A percentile compares a stretch with the other conserved stretches of the same genome.
Conservation (phyloP, 2,329 filamentous ascomycete species). For the Trichoderma semiorbis region DNA sequence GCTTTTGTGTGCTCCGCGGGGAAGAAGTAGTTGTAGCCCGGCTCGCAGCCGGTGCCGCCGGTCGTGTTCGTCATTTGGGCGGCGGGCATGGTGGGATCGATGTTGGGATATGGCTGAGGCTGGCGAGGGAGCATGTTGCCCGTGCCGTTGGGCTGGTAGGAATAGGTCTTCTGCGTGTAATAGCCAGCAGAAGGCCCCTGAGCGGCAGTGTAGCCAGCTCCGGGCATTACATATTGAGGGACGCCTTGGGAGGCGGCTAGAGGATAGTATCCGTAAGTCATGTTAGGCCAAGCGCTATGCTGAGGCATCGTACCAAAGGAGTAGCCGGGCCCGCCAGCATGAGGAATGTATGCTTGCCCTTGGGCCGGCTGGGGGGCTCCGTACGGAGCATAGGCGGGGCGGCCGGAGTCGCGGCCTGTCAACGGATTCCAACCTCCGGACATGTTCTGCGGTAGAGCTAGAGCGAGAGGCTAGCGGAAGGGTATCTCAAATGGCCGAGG, state of each 20-base stretch:
- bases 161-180: constrained; percentile 27
- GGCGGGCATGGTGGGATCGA: constrained; percentile 47
- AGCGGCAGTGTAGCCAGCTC: not conserved
- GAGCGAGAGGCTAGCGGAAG: not conserved
- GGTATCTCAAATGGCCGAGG: constrained; percentile 21
- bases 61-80: constrained; percentile 55
- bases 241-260: constrained; percentile 21
- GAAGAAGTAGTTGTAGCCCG: constrained; percentile 63
- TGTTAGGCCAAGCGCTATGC: constrained; percentile 23
- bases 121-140: constrained; percentile 36
- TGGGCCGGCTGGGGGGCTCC: constrained; percentile 34
- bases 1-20: constrained; percentile 55
- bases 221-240: constrained; percentile 6
- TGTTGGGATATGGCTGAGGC: constrained; percentile 41
- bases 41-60: constrained; percentile 56
- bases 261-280: constrained; percentile 28
- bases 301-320: constrained; percentile 28
- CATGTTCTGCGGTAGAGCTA: constrained; percentile 25
- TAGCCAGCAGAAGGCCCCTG: constrained; percentile 24
- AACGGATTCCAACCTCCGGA: constrained; percentile 41
- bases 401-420: constrained; percentile 35
- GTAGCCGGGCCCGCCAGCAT: constrained; percentile 36
- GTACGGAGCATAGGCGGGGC: constrained; percentile 33
- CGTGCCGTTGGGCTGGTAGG: constrained; percentile 39
- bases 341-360: constrained; percentile 38